Evolutionary conservation across 805 yeast species (phyloP).

Genomic region (Metschnikowia sp.): DNA sequence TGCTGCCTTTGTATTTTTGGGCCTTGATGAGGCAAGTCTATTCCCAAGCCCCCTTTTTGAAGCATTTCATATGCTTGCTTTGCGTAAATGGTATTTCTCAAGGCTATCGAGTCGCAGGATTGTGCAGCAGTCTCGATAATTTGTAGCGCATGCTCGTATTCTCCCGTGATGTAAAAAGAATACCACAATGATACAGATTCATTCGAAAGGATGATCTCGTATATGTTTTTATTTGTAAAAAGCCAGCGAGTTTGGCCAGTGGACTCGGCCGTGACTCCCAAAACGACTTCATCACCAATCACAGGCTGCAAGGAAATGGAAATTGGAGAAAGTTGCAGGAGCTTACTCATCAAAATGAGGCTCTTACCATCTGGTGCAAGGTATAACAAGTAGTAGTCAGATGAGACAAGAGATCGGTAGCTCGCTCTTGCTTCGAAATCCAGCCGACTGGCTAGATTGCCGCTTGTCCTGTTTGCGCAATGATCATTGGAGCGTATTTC

Average conservation of each 20-base stretch:
- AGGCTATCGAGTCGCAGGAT: not conserved
- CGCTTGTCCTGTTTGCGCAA: conserved; percentile 23
- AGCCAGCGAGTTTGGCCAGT: conserved; percentile 69
- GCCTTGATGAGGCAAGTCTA: not conserved
- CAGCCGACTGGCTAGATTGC: conserved; percentile 13
- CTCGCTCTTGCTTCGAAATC: conserved; percentile 1
- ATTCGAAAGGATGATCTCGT: conserved; percentile 65
- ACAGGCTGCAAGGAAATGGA: conserved; percentile 1
- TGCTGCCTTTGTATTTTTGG: conserved; percentile 1
- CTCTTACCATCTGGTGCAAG: conserved; percentile 16
- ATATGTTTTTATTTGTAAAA: conserved; percentile 55
- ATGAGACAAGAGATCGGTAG: conserved; percentile 20
- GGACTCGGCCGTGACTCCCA: conserved; percentile 32
- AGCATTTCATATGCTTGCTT: conserved; percentile 54
- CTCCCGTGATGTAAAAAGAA: conserved; percentile 13
- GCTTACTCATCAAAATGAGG: conserved; percentile 28
- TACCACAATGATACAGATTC: conserved; percentile 79
- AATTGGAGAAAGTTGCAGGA: conserved; percentile 17
- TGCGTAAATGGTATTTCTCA: conserved; percentile 45
- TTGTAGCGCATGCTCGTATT: conserved; percentile 64
- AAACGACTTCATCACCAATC: conserved; percentile 10
- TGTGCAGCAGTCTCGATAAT: conserved; percentile 4
- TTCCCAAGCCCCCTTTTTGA: conserved; percentile 16
- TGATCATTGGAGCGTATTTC: conserved; percentile 28
- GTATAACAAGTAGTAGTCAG: conserved; percentile 31